Percentiles rank a stretch among this genome's conserved stretches.
Conservation (phyloP, 2,329 filamentous ascomycete genomes). For the Fusarium ramigenum region DNA sequence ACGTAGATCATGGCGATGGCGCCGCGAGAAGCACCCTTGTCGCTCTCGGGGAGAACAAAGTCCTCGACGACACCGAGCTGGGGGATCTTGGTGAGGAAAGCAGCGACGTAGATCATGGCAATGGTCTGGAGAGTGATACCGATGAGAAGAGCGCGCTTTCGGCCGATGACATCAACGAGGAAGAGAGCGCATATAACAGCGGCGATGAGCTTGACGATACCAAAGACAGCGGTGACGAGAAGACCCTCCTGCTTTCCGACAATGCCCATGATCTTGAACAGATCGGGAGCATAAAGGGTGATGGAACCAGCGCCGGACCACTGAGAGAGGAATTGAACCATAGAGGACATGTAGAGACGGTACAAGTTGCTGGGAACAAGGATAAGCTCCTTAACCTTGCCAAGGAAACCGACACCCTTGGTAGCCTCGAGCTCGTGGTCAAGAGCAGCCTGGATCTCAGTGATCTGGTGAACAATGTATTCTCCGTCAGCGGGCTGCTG, state of each 20-base stretch:
- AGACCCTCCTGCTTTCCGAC: slow-evolving; percentile 74
- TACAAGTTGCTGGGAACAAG: slow-evolving; percentile 75
- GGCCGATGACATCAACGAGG: slow-evolving; percentile 81
- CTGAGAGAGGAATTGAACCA: slow-evolving; percentile 77
- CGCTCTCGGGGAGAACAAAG: slow-evolving; percentile 56
- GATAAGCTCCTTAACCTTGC: slow-evolving; percentile 75
- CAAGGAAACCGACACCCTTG: slow-evolving; percentile 69
- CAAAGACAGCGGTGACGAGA: slow-evolving; percentile 79
- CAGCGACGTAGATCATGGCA: slow-evolving; percentile 70
- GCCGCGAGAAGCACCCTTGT: slow-evolving; percentile 68
- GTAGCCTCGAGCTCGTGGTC: slow-evolving; percentile 78
- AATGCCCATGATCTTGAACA: slow-evolving; percentile 77
- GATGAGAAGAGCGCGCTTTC: slow-evolving; percentile 71
- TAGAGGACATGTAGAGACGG: slow-evolving; percentile 73
- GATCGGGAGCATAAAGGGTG: slow-evolving; percentile 78
- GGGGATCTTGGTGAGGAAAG: slow-evolving; percentile 71
- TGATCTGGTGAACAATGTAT: slow-evolving; percentile 70
- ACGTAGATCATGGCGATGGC: slow-evolving; percentile 80
- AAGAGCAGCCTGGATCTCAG: slow-evolving; percentile 70
- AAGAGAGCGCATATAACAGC: slow-evolving; percentile 77
- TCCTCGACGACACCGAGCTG: slow-evolving; percentile 60
- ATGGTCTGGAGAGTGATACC: slow-evolving; percentile 70
- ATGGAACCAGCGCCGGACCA: slow-evolving; percentile 79
- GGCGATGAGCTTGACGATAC: slow-evolving; percentile 75
- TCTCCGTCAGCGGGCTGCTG: slow-evolving; percentile 67